Conservation (phyloP, 176 grass and related monocot species). For the Aegilops sharonensis region DNA sequence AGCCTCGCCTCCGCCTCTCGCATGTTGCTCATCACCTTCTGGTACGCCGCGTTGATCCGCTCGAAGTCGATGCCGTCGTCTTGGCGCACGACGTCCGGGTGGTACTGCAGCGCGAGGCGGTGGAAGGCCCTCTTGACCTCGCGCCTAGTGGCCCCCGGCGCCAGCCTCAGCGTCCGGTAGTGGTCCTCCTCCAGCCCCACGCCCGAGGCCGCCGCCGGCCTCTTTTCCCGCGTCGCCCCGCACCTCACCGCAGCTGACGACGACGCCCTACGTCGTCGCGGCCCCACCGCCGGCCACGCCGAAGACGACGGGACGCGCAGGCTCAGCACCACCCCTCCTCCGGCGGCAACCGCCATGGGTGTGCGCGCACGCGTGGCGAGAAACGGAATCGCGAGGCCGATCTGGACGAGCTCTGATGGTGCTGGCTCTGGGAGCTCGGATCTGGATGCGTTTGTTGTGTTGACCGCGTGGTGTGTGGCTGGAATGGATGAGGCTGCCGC, state of each 20-base stretch:
- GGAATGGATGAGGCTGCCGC: background rate
- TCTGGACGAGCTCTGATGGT: background rate
- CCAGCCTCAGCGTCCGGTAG: conserved; percentile 50
- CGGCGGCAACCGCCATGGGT: conserved; percentile 14
- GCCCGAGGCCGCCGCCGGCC: background rate
- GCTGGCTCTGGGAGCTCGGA: background rate
- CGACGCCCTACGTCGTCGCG: background rate
- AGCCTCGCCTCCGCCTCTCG: conserved; percentile 41
- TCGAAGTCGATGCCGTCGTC: conserved; percentile 3
- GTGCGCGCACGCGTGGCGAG: background rate
- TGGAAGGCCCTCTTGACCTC: conserved; percentile 66
- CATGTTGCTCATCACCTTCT: conserved; percentile 37
- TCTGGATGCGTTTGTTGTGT: background rate
- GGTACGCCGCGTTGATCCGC: conserved; percentile 46
- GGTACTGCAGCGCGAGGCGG: conserved; percentile 51
- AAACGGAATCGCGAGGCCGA: background rate
- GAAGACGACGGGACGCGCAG: background rate
- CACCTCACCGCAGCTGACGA: background rate
- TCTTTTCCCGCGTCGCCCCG: background rate
- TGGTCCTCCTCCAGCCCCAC: conserved; percentile 19
- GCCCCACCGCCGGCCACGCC: background rate
- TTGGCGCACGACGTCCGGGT: conserved; percentile 34
- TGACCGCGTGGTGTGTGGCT: background rate
- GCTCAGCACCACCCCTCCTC: background rate
- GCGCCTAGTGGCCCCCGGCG: conserved; percentile 33